Evolutionary conservation across 805 yeast genomes (phyloP).

Genomic region (Zygotorulaspora chibaensis): DNA sequence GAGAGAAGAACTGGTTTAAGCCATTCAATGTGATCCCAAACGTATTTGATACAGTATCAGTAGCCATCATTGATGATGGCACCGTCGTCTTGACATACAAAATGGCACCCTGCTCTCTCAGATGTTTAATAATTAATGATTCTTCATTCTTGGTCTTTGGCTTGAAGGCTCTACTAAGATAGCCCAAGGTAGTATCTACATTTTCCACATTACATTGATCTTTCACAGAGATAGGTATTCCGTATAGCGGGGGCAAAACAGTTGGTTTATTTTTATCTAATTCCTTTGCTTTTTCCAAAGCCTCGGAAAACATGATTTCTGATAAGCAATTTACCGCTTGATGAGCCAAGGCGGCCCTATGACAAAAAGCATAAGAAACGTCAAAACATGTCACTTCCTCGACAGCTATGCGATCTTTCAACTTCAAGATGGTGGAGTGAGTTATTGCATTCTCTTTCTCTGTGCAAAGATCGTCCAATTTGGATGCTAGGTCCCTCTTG

Average conservation of each 20-base stretch:
- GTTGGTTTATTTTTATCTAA: constrained; percentile 50
- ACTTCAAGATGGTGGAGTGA: constrained; percentile 15
- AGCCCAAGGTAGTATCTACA: constrained; percentile 25
- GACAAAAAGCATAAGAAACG: constrained; percentile 44
- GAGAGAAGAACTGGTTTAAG: constrained; percentile 44
- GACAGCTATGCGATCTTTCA: constrained; percentile 7
- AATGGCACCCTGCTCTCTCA: constrained; percentile 46
- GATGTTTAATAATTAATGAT: constrained; percentile 21
- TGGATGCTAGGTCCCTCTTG: constrained; percentile 11
- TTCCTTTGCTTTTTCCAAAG: constrained; percentile 48
- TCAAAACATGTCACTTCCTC: constrained; percentile 11
- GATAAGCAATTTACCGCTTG: constrained; percentile 40
- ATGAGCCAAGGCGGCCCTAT: constrained; percentile 52
- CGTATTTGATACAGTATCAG: constrained; percentile 51
- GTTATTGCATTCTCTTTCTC: constrained; percentile 18
- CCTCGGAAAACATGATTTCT: constrained; percentile 47
- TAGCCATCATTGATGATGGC: constrained; percentile 60
- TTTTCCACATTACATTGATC: constrained; percentile 33
- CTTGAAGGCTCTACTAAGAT: constrained; percentile 15
- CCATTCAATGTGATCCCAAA: constrained; percentile 54
- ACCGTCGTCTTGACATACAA: constrained; percentile 55
- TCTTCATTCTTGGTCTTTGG: constrained; percentile 16
- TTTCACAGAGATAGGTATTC: constrained; percentile 60
- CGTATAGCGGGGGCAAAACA: constrained; percentile 59
- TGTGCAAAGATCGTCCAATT: constrained; percentile 15